Conservation (phyloP, 1,284 basidiomycete genomes). For the Trametes versicolor region DNA sequence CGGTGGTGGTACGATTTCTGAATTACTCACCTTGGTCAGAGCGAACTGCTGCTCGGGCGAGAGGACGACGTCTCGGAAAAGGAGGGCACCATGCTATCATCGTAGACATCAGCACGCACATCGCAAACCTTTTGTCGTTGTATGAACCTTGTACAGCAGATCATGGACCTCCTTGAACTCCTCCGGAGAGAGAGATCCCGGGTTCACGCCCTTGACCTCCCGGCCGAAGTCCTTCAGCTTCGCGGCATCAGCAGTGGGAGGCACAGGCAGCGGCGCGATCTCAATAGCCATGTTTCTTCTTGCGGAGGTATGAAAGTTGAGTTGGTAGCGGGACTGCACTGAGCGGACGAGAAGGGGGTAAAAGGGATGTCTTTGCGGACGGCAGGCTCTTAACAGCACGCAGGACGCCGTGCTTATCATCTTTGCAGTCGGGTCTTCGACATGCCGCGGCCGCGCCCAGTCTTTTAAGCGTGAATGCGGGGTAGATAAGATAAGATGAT, state of each 20-base stretch:
- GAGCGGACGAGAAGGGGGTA: slow-evolving; percentile 2
- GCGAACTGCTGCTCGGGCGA: slow-evolving; percentile 87
- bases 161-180: slow-evolving; percentile 61
- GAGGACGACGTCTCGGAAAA: slow-evolving; percentile 77
- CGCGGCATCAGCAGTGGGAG: slow-evolving; percentile 56
- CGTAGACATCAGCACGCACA: slow-evolving; percentile 8
- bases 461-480: slow-evolving; percentile 15
- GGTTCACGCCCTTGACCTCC: slow-evolving; percentile 61
- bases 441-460: background rate
- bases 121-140: background rate
- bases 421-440: slow-evolving; percentile 1
- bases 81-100: slow-evolving; percentile 72
- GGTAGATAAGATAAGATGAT: slow-evolving; percentile 26
- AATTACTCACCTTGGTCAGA: slow-evolving; percentile 72
- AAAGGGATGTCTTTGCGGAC: background rate
- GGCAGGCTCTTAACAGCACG: slow-evolving; percentile 10
- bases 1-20: background rate
- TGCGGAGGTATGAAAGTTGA: slow-evolving; percentile 16
- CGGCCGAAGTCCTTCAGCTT: slow-evolving; percentile 62
- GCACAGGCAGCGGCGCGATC: slow-evolving; percentile 53
- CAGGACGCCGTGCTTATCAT: slow-evolving; percentile 19
- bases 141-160: slow-evolving; percentile 60
- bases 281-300: slow-evolving; percentile 51
- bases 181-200: slow-evolving; percentile 52
- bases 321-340: background rate